Evolutionary conservation across 495 filamentous ascomycete genomes (phyloP).

Genomic region (Friedmanniomyces simplex): DNA sequence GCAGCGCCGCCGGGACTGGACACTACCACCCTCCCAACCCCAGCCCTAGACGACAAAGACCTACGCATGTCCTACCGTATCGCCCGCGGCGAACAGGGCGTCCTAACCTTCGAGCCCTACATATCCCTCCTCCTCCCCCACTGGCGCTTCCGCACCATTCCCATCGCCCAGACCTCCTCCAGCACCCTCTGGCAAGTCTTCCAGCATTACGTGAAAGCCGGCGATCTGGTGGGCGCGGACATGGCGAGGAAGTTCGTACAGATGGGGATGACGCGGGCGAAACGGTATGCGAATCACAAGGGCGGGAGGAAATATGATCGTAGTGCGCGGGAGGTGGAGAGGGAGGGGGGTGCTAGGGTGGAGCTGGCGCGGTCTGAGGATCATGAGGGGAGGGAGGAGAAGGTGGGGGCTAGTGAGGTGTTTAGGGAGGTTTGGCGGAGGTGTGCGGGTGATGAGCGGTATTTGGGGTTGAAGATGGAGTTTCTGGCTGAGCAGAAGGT

Average conservation of each 20-base stretch:
- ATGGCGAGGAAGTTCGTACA: conserved; percentile 45
- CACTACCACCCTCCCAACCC: conserved; percentile 1
- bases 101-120: conserved; percentile 45
- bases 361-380: conserved; percentile 24
- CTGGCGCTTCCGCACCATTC: conserved; percentile 40
- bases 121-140: conserved; percentile 41
- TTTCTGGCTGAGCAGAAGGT: conserved; percentile 34
- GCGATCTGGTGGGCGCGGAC: conserved; percentile 46
- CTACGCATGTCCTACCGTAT: conserved; percentile 40
- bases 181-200: conserved; percentile 33
- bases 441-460: conserved; percentile 34
- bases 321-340: conserved; percentile 22
- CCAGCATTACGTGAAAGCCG: conserved; percentile 30
- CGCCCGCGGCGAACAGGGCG: conserved; percentile 43
- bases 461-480: conserved; percentile 31
- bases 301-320: conserved; percentile 40
- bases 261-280: conserved; percentile 46
- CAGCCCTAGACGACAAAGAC: conserved; percentile 16
- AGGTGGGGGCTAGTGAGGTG: conserved; percentile 26
- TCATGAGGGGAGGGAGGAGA: conserved; percentile 26
- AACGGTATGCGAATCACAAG: conserved; percentile 41
- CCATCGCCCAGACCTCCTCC: conserved; percentile 34
- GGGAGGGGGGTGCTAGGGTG: conserved; percentile 11
- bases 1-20: neutral
- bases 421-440: conserved; percentile 36